Base-by-base conservation (phyloP, 2,329 filamentous ascomycete genomes). In the Phyllosticta citriasiana region DNA sequence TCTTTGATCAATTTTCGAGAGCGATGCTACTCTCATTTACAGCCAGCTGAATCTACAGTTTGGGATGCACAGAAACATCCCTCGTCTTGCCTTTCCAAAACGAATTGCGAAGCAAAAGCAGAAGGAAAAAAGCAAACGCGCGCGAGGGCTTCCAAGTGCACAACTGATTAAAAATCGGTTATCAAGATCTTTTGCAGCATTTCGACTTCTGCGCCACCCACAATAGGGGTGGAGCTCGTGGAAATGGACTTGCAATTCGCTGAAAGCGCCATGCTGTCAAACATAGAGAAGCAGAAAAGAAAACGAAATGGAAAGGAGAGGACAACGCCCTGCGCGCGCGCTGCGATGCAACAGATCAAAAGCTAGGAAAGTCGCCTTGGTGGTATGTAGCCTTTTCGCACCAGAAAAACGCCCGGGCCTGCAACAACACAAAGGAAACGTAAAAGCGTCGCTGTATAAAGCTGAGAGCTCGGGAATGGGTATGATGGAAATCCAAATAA, bases 381-480 rank as follows among this genome's bases (percentile, higher is more conserved):
- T 51, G 25, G 35, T 62, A 57, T 57, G 33, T 57, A 30, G 35
- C 30, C 55, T 61, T 61, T 57, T 57, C 59, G 59, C 59, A 26
- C 54, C 54, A 40, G n/a, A 16, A 27, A 47, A 61, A 50, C 50
- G 54, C 59, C 54, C 22, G 22, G 52, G 55, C 25, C 50, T 53
- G 40, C 24, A 35, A 60, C 50, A 30, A 55, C 58, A 60, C 59
- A 61, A 61, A 61, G 30, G 59, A 61, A 55, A 61, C 59, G 55
- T 57, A 26, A 27, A 22, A 54, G 55, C 59, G 59, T 61, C 59
- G 59, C 59, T 61, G 59, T 57, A 61, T 54, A 61, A 50, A 55
- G 58, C 53, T 50, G 25, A 30, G 40, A 9, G 59, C 59, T 51
- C 59, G 30, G n/a, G 55, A 61, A 59, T 53, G 59, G 59, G 59